These are phyloP conservation scores for Penicillium brasilianum DNA, from an alignment of 2,329 filamentous ascomycete species.

Conservation along the genomic window DNA sequence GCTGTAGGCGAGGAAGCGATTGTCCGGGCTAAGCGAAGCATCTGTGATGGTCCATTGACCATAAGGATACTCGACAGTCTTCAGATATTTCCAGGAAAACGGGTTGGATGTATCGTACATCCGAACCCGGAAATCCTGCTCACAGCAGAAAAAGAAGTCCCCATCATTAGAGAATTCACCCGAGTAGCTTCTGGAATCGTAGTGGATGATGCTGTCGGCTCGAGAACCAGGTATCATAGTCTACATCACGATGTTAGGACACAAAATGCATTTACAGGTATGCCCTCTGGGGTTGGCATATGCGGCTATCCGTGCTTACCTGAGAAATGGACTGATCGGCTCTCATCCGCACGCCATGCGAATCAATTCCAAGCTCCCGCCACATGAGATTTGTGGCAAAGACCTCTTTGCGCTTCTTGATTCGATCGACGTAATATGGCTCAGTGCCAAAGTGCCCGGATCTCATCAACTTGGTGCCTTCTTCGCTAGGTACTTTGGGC, in stretches of 20 bases:
- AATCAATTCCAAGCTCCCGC: constrained; percentile 76
- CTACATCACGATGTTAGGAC: constrained; percentile 46
- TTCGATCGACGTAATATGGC: constrained; percentile 58
- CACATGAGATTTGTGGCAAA: constrained; percentile 75
- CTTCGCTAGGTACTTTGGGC: constrained; percentile 81
- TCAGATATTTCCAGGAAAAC: constrained; percentile 95
- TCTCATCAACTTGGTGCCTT: constrained; percentile 78
- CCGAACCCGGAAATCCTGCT: constrained; percentile 89
- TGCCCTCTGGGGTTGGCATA: neutral
- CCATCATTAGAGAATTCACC: constrained; percentile 97
- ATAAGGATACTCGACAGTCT: constrained; percentile 80
- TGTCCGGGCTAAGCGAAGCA: constrained; percentile 87
- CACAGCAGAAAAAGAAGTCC: constrained; percentile 93
- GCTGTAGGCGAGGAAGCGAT: constrained; percentile 87
- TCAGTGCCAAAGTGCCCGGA: constrained; percentile 79
- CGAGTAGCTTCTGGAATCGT: constrained; percentile 84
- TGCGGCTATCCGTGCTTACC: constrained; percentile 45
- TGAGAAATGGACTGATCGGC: constrained; percentile 73
- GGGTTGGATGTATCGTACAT: constrained; percentile 98
- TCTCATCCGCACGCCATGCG: constrained; percentile 61
- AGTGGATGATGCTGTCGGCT: constrained; percentile 87
- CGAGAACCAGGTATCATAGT: constrained; percentile 76
- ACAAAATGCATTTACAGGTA: neutral
- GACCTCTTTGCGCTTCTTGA: constrained; percentile 62
- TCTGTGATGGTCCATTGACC: constrained; percentile 97